phyloP scores from a whole-genome alignment of 176 grass and related monocot genomes.

The Saccharum officinarum region DNA sequence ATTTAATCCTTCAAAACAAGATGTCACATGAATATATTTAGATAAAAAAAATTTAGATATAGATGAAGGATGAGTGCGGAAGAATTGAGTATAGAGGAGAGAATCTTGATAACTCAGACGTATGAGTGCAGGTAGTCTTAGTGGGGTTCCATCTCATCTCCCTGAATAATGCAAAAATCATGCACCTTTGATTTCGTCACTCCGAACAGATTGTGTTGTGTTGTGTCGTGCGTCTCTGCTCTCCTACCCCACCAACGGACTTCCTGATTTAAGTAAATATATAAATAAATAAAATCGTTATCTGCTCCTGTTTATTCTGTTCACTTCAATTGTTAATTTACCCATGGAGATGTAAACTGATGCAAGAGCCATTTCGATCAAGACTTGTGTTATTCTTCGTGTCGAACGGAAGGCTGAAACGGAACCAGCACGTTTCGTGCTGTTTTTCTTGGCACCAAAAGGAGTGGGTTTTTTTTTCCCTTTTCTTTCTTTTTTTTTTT shows the following conservation, averaged over 20 bases:
- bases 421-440: not conserved
- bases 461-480: not conserved
- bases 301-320: not conserved
- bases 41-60: no score
- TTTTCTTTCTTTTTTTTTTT: not conserved
- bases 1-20: no score
- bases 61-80: no score
- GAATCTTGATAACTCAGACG: no score
- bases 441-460: not conserved
- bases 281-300: not conserved
- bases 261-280: no score
- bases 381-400: no score
- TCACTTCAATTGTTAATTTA: no score
- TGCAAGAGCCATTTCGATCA: not conserved
- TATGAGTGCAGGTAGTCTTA: no score
- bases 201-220: not conserved
- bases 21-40: no score
- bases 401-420: not conserved
- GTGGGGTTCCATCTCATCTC: constrained; percentile 19
- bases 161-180: not conserved
- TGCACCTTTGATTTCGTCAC: not conserved
- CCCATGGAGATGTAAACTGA: not conserved
- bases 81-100: no score
- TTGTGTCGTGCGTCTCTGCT: not conserved
- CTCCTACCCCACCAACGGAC: not conserved